These are phyloP conservation scores for Gomphus sp. DNA, from an alignment of 1,284 basidiomycete species.

Conservation along the genomic window DNA sequence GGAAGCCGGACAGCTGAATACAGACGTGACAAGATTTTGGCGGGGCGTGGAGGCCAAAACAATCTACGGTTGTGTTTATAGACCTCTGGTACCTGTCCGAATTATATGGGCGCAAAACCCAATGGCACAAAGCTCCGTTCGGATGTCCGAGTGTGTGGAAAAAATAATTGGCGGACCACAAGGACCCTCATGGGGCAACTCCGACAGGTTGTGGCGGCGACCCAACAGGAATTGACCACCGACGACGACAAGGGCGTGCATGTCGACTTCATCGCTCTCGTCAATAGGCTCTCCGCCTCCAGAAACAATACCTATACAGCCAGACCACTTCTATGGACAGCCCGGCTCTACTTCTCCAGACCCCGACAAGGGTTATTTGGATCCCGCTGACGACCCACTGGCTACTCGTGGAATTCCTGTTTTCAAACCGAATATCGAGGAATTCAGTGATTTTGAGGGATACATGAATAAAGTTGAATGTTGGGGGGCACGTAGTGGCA, in stretches of 20 bases:
- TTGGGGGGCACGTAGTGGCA: conserved; percentile 84
- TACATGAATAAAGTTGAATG: conserved; percentile 80
- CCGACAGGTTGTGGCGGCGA: neutral
- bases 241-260: neutral
- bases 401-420: conserved; percentile 87
- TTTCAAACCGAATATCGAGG: conserved; percentile 84
- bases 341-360: conserved; percentile 49
- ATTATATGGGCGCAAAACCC: no score
- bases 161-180: neutral
- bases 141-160: no score
- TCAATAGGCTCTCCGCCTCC: neutral
- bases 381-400: conserved; percentile 76
- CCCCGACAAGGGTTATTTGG: conserved; percentile 53
- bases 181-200: neutral
- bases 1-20: neutral
- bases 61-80: no score
- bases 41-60: no score
- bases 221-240: neutral
- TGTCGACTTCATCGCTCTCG: neutral
- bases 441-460: conserved; percentile 81
- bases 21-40: no score
- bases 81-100: no score
- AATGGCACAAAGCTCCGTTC: no score
- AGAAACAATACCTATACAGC: conserved; percentile 38
- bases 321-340: conserved; percentile 71